Evolutionary conservation across 805 yeast genomes (phyloP).

Genomic region (Hermanozyma aechmeae): DNA sequence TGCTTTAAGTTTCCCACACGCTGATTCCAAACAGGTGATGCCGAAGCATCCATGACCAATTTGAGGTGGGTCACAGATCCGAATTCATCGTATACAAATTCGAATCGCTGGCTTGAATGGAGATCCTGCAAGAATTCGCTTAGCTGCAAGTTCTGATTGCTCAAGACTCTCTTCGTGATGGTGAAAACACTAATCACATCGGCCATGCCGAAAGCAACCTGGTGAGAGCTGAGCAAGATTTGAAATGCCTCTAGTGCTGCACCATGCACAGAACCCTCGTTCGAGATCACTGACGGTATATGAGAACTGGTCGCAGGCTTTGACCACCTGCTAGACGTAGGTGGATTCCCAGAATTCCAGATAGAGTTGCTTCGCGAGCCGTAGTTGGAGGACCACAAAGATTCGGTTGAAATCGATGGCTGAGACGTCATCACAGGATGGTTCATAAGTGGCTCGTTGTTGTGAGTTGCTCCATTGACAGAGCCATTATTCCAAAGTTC

Average conservation of each 20-base stretch:
- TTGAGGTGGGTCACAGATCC: constrained; percentile 37
- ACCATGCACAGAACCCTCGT: no score
- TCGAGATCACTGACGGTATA: not conserved
- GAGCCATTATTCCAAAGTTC: no score
- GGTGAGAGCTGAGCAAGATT: constrained; percentile 24
- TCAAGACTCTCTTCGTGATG: constrained; percentile 18
- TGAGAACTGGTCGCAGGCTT: constrained; percentile 3
- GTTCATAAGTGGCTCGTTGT: no score
- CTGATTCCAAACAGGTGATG: no score
- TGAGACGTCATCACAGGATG: not conserved
- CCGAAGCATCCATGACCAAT: no score
- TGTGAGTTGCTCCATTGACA: no score
- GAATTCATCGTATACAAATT: constrained; percentile 35
- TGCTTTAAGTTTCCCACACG: no score
- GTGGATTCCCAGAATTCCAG: constrained; percentile 12
- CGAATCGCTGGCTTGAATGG: constrained; percentile 23
- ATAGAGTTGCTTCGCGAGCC: constrained; percentile 17
- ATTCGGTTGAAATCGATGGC: not conserved
- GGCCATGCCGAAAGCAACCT: constrained; percentile 27
- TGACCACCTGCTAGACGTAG: not conserved
- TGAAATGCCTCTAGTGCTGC: constrained; percentile 34
- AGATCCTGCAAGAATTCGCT: constrained; percentile 19
- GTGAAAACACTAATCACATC: constrained; percentile 25
- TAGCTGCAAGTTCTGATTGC: constrained; percentile 18
- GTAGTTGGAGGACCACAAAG: constrained; percentile 3